phyloP scores from a whole-genome alignment of 371 early-diverging fungal genomes.

The Mortierella sp. region DNA sequence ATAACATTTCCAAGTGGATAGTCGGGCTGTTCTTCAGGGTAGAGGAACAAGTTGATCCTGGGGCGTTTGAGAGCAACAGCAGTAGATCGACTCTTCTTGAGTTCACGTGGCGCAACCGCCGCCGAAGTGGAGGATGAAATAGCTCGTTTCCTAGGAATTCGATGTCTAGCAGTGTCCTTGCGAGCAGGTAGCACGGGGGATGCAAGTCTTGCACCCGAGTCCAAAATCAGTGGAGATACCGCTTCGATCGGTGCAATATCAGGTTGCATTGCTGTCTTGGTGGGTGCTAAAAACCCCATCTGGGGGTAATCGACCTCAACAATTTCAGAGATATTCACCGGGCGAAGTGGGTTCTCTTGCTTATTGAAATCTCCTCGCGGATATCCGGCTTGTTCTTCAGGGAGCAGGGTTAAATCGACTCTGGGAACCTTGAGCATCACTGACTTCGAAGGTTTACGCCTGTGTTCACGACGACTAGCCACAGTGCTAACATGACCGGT shows the following conservation, averaged over 20 bases:
- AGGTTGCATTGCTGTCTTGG: background rate
- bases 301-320: conserved; percentile 11
- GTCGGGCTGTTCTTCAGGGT: conserved; percentile 32
- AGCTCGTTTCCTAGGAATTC: background rate
- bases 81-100: conserved; percentile 5
- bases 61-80: conserved; percentile 16
- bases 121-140: background rate
- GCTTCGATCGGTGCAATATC: background rate
- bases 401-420: conserved; percentile 14
- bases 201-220: too few relatives aligned
- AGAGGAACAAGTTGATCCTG: conserved; percentile 12
- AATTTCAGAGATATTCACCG: background rate
- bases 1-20: conserved; percentile 19
- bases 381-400: conserved; percentile 28
- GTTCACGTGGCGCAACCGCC: background rate
- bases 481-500: background rate
- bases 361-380: conserved; percentile 5
- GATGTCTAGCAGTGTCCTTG: too few relatives aligned
- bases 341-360: conserved; percentile 23
- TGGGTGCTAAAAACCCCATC: background rate
- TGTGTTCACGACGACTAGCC: background rate
- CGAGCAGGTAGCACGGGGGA: too few relatives aligned
- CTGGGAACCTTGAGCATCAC: conserved; percentile 11
- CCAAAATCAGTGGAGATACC: background rate
- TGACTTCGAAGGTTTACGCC: background rate